Conservation (phyloP, 2,329 filamentous ascomycete species). For the Cladosporium sp. region DNA sequence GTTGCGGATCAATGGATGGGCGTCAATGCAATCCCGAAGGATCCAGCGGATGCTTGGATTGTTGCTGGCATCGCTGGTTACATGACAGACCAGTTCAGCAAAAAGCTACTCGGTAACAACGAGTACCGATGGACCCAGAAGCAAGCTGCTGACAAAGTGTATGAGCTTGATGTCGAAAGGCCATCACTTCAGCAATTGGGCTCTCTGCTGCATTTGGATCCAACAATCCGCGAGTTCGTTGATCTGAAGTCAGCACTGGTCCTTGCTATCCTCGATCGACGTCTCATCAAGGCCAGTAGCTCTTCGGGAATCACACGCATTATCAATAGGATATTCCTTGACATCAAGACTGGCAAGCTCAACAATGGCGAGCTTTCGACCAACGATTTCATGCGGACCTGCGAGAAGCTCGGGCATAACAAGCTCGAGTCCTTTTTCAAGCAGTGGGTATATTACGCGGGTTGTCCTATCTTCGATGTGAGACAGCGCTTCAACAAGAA, state of each 20-base stretch:
- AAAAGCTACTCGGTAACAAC: slow-evolving; percentile 85
- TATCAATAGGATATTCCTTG: slow-evolving; percentile 78
- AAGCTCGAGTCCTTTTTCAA: slow-evolving; percentile 87
- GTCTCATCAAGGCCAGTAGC: slow-evolving; percentile 81
- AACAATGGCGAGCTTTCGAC: slow-evolving; percentile 65
- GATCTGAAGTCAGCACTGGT: slow-evolving; percentile 84
- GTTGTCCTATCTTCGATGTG: slow-evolving; percentile 82
- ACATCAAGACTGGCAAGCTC: slow-evolving; percentile 77
- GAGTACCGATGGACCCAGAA: slow-evolving; percentile 91
- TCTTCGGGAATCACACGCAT: slow-evolving; percentile 79
- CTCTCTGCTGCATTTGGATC: slow-evolving; percentile 69
- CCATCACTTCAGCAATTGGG: slow-evolving; percentile 81
- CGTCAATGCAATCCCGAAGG: slow-evolving; percentile 82
- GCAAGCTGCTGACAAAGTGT: slow-evolving; percentile 71
- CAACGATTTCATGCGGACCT: slow-evolving; percentile 72
- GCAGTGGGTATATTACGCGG: slow-evolving; percentile 85
- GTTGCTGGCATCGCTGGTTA: slow-evolving; percentile 87
- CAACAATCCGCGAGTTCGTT: slow-evolving; percentile 86
- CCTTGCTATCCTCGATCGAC: slow-evolving; percentile 87
- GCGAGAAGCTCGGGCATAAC: slow-evolving; percentile 82
- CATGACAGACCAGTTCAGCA: slow-evolving; percentile 92
- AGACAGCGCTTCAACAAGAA: slow-evolving; percentile 96
- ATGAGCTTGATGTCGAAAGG: slow-evolving; percentile 73
- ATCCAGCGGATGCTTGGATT: slow-evolving; percentile 78
- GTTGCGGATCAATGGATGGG: slow-evolving; percentile 92